Evolutionary conservation across 768 basidiomycete species (phyloP), one percentile per base, ranked within the genome.

Genomic region (Russula vinacea): DNA sequence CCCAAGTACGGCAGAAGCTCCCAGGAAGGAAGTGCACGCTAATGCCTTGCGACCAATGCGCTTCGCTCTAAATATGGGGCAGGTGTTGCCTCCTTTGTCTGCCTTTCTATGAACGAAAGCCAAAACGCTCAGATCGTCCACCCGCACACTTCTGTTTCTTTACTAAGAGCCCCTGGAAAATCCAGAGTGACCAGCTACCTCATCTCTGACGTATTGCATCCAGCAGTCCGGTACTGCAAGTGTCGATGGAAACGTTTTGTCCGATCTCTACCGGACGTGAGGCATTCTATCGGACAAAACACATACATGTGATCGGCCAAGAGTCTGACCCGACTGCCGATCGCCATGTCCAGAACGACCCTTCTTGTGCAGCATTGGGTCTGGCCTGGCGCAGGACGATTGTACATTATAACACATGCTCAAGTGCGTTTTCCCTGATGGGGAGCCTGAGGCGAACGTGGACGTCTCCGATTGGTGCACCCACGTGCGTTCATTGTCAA

Each of bases 31-130:
- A 32, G 37, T 37, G 33, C 55, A 49, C 32, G 33, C 45, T 39
- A 50, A 52, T 29, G 42, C 40, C 26, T 35, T 35, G 35, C 55
- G 17, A 32, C 35, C 17, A 47, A 16, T 17, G 37, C 9, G 22
- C 47, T 64, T 64, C 58, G 53, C 22, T 56, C 55, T 55, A 54
- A 53, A 61, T 56, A 56, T 65, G 55, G 64, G 7, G 55, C 19
- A 49, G 19, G 55, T 45, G 47, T 33, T 57, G 44, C 64, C 64
- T 56, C 50, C 49, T 61, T 61, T 24, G 59, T 44, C 29, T 5
- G 8, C 26, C 47, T 60, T 52, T n/a, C 10, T 22, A 40, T 22
- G 32, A 56, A 51, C 11, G 24, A 51, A 35, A 52, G 29, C 19
- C 22, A 5, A 58, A 47, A 58, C n/a, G 39, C 33, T 51, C 22